Percentiles rank a stretch among this genome's conserved stretches.
phyloP scores from a whole-genome alignment of 2,329 filamentous ascomycete genomes.

The Calonectria naviculata region DNA sequence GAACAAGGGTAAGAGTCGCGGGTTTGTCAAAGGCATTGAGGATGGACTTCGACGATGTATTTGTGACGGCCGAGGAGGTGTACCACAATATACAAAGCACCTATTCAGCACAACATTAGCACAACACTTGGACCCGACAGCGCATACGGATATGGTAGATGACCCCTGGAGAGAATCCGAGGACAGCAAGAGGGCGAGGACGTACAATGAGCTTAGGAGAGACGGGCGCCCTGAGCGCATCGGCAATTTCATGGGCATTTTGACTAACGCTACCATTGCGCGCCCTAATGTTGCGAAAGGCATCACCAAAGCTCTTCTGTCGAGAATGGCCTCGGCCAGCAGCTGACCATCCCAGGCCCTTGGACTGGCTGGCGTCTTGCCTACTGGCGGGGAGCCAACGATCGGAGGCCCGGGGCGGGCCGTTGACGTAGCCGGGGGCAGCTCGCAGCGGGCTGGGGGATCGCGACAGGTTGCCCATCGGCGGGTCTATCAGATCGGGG shows the following conservation, averaged over 20 bases:
- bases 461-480: conserved; percentile 41
- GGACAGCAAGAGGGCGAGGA: conserved; percentile 5
- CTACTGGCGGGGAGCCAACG: conserved; percentile 42
- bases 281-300: conserved; percentile 84
- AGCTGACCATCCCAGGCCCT: conserved; percentile 38
- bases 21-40: conserved; percentile 91
- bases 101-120: conserved; percentile 60
- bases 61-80: conserved; percentile 92
- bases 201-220: conserved; percentile 88
- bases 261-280: conserved; percentile 88
- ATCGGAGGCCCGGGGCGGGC: conserved; percentile 41
- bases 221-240: conserved; percentile 89
- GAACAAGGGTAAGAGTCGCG: conserved; percentile 89
- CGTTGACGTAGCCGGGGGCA: conserved; percentile 42
- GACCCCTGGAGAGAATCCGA: neutral
- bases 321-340: conserved; percentile 67
- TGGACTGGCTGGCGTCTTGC: conserved; percentile 31
- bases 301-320: conserved; percentile 90
- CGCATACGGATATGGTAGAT: neutral
- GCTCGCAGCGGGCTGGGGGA: conserved; percentile 41
- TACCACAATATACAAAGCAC: conserved; percentile 92
- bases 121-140: conserved; percentile 30
- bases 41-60: conserved; percentile 98
- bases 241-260: conserved; percentile 93
- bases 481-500: conserved; percentile 63